Conservation (phyloP, 164 flowering plant species). For the Nymphaea colorata region DNA sequence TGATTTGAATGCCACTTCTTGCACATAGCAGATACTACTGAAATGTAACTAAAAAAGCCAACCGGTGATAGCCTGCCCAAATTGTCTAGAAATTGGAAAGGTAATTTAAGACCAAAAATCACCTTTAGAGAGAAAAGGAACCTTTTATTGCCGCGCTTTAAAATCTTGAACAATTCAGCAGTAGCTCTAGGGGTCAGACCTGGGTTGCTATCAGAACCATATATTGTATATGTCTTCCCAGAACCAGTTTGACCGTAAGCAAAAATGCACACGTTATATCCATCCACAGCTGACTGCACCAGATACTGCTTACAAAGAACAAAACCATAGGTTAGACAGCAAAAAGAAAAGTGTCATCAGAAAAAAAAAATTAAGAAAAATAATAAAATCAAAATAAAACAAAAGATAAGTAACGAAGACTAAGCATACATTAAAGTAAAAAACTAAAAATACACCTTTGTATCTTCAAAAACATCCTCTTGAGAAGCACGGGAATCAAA, state of each 20-base stretch:
- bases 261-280: conserved; percentile 93
- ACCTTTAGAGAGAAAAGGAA: conserved; percentile 90
- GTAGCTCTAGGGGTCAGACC: conserved; percentile 93
- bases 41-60: no score
- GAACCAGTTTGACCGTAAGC: conserved; percentile 99
- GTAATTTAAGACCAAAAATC: neutral
- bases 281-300: conserved; percentile 97
- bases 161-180: conserved; percentile 67
- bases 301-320: conserved; percentile 52
- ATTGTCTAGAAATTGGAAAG: neutral
- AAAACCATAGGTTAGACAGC: neutral
- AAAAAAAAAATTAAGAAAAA: neutral
- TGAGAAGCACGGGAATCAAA: conserved; percentile 78
- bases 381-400: neutral
- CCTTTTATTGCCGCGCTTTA: conserved; percentile 70
- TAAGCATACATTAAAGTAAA: neutral
- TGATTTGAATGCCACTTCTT: no score
- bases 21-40: no score
- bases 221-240: conserved; percentile 95
- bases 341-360: neutral
- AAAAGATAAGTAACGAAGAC: neutral
- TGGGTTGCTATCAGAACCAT: conserved; percentile 76
- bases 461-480: conserved; percentile 90
- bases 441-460: conserved; percentile 37
- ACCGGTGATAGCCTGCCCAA: no score